Evolutionary conservation across 2,329 filamentous ascomycete genomes (phyloP).

Genomic region (Trichoderma breve): DNA sequence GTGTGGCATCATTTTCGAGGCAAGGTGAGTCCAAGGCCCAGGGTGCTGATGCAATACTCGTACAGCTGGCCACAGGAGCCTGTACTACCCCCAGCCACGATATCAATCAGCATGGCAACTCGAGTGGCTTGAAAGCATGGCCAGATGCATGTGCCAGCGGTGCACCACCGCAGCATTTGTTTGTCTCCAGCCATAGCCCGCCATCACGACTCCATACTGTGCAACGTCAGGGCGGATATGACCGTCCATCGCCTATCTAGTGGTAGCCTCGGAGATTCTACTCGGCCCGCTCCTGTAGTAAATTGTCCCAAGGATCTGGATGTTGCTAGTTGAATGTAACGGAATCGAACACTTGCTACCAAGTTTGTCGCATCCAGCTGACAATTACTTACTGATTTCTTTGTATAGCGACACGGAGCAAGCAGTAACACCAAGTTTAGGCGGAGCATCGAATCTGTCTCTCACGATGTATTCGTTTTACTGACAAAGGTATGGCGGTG

Average conservation of each 20-base stretch:
- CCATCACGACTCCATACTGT: slow-evolving; percentile 5
- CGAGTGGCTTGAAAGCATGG: neutral
- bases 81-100: neutral
- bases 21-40: neutral
- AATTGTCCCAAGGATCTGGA: slow-evolving; percentile 17
- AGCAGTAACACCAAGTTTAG: neutral
- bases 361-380: neutral
- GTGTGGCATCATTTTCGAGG: neutral
- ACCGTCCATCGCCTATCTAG: slow-evolving; percentile 18
- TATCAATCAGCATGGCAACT: neutral
- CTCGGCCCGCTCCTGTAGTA: slow-evolving; percentile 12
- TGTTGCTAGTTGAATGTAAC: slow-evolving; percentile 14
- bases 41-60: neutral
- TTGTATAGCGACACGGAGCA: neutral
- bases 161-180: neutral
- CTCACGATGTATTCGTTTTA: neutral
- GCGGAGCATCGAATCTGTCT: neutral
- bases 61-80: neutral
- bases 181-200: neutral
- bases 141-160: neutral
- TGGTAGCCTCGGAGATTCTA: slow-evolving; percentile 18
- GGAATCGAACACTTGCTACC: neutral
- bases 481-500: neutral
- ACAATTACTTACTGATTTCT: neutral
- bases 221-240: slow-evolving; percentile 3